Conservation (phyloP, 2,329 filamentous ascomycete genomes). For the Tolypocladium ovalisporum region DNA sequence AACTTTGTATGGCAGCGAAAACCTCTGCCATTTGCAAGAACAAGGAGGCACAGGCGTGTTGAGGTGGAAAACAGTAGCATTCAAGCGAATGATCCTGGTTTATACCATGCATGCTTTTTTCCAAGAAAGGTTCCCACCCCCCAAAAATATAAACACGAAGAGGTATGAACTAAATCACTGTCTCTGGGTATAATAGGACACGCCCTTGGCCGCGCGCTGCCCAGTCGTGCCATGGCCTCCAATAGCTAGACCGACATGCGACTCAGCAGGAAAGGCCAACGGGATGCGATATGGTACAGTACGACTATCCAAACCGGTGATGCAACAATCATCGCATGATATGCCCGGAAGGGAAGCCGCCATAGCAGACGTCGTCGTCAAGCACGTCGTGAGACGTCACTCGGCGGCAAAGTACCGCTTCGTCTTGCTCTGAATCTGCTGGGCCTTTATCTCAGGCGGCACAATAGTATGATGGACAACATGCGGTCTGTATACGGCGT, state of each 20-base stretch:
- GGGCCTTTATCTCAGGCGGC: slow-evolving; percentile 58
- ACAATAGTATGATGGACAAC: slow-evolving; percentile 81
- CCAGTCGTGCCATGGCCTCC: slow-evolving; percentile 1
- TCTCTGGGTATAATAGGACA: slow-evolving; percentile 5
- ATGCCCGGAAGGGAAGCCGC: neutral
- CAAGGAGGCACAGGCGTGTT: neutral
- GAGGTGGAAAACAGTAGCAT: neutral
- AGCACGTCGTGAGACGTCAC: slow-evolving; percentile 15
- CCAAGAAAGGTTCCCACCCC: neutral
- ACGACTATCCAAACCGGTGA: neutral
- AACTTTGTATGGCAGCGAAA: neutral
- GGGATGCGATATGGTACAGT: slow-evolving; percentile 1
- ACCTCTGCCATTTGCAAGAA: neutral
- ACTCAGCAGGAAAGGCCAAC: neutral
- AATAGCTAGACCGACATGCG: neutral
- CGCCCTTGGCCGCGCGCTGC: slow-evolving; percentile 2
- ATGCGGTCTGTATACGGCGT: slow-evolving; percentile 83
- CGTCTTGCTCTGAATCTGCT: slow-evolving; percentile 52
- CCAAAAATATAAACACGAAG: neutral
- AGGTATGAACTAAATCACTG: neutral
- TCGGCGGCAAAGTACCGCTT: slow-evolving; percentile 66
- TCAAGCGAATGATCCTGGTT: neutral
- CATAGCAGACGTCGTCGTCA: neutral
- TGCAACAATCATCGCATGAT: neutral
- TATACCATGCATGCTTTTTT: neutral